Conservation (phyloP, 148 eudicot species). For the Dianthus caryophyllus region DNA sequence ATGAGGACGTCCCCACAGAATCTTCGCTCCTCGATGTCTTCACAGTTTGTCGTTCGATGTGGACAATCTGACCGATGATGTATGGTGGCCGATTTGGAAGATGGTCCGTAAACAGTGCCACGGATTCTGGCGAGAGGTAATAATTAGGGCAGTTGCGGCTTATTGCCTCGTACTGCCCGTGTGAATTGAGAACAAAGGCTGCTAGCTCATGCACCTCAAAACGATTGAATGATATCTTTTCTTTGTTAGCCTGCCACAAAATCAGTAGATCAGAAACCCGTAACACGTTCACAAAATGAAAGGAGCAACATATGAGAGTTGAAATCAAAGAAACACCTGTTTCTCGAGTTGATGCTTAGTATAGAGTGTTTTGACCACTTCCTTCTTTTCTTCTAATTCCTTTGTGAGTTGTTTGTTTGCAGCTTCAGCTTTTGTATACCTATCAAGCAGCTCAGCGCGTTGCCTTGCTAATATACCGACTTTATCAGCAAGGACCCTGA, state of each 20-base stretch:
- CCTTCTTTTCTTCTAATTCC: conserved; percentile 85
- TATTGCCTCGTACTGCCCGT: conserved; percentile 87
- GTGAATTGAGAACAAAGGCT: conserved; percentile 77
- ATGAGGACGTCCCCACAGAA: conserved; percentile 20
- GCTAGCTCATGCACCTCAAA: conserved; percentile 88
- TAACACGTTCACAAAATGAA: no score
- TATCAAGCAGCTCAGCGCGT: conserved; percentile 76
- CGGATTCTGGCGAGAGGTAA: conserved; percentile 82
- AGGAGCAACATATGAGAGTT: no score
- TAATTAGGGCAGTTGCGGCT: conserved; percentile 69
- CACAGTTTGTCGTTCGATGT: conserved; percentile 67
- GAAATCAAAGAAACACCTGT: conserved; percentile 44
- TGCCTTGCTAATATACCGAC: conserved; percentile 71
- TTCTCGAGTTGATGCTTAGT: conserved; percentile 84
- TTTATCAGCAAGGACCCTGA: conserved; percentile 74
- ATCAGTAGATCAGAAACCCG: not conserved
- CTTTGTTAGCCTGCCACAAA: conserved; percentile 71
- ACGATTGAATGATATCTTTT: conserved; percentile 75
- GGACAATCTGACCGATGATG: conserved; percentile 86
- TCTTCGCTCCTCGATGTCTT: conserved; percentile 27
- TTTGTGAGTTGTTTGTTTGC: conserved; percentile 52
- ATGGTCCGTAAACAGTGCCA: conserved; percentile 77
- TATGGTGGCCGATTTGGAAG: conserved; percentile 66
- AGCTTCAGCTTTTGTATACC: conserved; percentile 61
- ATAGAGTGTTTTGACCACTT: conserved; percentile 65